These are phyloP conservation scores for Ogataea zsoltii DNA, from an alignment of 805 yeast genomes.

Conservation along the genomic window DNA sequence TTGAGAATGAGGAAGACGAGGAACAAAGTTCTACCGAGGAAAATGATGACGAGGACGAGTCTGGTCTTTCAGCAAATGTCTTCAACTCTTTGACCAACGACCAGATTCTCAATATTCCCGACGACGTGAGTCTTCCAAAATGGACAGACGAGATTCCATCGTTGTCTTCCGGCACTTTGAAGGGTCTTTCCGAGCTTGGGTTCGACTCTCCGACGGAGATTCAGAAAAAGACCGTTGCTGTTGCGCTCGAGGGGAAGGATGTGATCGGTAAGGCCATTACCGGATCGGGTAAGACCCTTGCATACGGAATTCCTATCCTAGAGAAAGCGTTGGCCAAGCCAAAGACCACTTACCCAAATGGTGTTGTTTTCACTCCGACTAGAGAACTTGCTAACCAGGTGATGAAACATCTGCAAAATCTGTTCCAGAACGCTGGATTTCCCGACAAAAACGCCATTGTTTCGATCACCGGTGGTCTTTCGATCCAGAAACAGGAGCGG, in stretches of 20 bases:
- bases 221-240: constrained; percentile 74
- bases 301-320: constrained; percentile 89
- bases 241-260: constrained; percentile 71
- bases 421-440: constrained; percentile 52
- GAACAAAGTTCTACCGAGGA: too few relatives aligned
- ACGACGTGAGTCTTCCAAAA: constrained; percentile 52
- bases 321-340: constrained; percentile 53
- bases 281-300: constrained; percentile 96
- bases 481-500: constrained; percentile 91
- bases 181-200: constrained; percentile 58
- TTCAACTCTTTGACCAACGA: constrained; percentile 17
- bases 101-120: constrained; percentile 20
- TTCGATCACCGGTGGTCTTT: constrained; percentile 90
- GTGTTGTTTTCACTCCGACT: constrained; percentile 89
- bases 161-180: constrained; percentile 56
- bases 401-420: constrained; percentile 65
- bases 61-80: constrained; percentile 15
- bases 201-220: constrained; percentile 81
- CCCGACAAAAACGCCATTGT: constrained; percentile 52
- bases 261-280: constrained; percentile 96
- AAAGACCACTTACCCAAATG: constrained; percentile 52
- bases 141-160: constrained; percentile 50
- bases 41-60: constrained; percentile 1
- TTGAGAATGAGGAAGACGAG: constrained; percentile 12
- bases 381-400: constrained; percentile 97